Base-by-base conservation (phyloP, 257 asterid species). In the Orobanche coerulescens region DNA sequence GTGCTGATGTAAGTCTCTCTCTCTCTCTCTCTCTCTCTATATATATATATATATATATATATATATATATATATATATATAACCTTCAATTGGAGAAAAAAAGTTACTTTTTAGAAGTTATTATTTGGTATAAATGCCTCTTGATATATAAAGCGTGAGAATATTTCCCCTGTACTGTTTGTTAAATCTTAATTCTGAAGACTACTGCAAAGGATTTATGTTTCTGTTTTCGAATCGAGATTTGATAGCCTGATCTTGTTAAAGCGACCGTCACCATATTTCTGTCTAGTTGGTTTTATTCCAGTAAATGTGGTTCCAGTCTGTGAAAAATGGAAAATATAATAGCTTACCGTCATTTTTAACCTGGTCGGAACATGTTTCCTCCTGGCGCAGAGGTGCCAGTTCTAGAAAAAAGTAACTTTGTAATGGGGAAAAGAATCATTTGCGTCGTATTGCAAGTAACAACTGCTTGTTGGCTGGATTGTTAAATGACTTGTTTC, bases 1-100 rank as follows among this genome's bases (percentile, higher is more conserved):
- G 95, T 73, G 88, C 87, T 42, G 85, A 86, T 59, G 95, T 81
- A 79, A 69, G 95, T 68, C 66, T 24, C 54, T 72, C 62, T 44
- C 18, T 5, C 42, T 47, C 19, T 15, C 2, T 46, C 18, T 1
- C 6, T 10, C 3, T 12, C 11, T 37, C 14, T 9, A 0, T 13
- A 7, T 30, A 7, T 30, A 30, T 30, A 15, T 2, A 34, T 4
- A 11, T 39, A n/a, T 49, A 36, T 31, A n/a, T 18, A 34, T 9
- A 0, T 13, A 7, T 30, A 7, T 30, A 30, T 30, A 15, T 2
- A 34, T 4, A 11, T 39, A n/a, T 49, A 36, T 31, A n/a, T 18
- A 34, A 23, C 20, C 49, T 64, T 40, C 40, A 4, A 7, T 16
- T 55, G 11, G 9, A 16, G 53, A n/a, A n/a, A 20, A 28, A 22